Conservation (phyloP, 1,284 basidiomycete species). For the Cryptococcus maquisensis region DNA sequence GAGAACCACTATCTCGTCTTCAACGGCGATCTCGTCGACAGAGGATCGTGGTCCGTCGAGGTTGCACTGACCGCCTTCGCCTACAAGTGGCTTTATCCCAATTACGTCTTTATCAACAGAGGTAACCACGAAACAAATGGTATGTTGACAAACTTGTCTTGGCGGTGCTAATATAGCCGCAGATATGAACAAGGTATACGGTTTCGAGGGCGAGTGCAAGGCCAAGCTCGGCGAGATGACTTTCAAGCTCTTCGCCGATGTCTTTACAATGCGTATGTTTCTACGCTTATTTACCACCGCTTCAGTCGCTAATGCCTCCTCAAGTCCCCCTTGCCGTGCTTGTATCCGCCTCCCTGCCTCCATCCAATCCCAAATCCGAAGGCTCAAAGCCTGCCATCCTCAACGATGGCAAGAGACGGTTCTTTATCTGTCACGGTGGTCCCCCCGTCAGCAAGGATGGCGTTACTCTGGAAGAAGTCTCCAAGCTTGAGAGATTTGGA, state of each 20-base stretch:
- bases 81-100: conserved; percentile 94
- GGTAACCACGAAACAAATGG: conserved; percentile 90
- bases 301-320: not conserved
- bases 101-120: conserved; percentile 81
- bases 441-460: conserved; percentile 85
- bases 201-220: conserved; percentile 95
- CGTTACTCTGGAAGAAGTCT: conserved; percentile 87
- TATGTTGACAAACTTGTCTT: conserved; percentile 11
- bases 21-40: conserved; percentile 94
- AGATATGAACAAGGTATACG: conserved; percentile 77
- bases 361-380: conserved; percentile 52
- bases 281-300: not conserved
- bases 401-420: conserved; percentile 74
- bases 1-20: conserved; percentile 80
- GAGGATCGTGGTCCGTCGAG: conserved; percentile 70
- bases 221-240: conserved; percentile 90
- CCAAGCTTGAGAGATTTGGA: conserved; percentile 79
- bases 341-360: conserved; percentile 64
- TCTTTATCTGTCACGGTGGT: conserved; percentile 94
- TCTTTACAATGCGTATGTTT: conserved; percentile 79
- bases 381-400: conserved; percentile 58
- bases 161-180: not conserved
- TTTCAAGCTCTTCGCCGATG: conserved; percentile 81
- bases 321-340: conserved; percentile 87
- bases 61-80: conserved; percentile 91